Base-by-base conservation (phyloP, 148 eudicot species). In the Polygonum aviculare region DNA sequence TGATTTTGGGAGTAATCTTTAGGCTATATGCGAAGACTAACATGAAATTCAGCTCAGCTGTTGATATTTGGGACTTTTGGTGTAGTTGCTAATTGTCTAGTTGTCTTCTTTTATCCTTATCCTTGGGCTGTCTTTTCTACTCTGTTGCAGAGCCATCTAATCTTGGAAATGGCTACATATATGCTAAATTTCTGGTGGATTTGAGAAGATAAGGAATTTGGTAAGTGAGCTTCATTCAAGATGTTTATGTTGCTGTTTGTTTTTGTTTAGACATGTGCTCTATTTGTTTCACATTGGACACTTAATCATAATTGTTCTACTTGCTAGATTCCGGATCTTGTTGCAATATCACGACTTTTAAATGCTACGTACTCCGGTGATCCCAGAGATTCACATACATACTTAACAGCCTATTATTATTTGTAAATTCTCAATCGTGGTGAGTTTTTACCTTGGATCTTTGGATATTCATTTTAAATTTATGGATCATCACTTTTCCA, bases 301-400 rank as follows among this genome's bases (percentile, higher is more conserved):
- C n/a, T n/a, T 62, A 36, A 63, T 63, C n/a, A n/a, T 63, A 35
- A 15, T 36, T 14, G 60, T 71, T 81, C 57, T 54, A 75, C 85
- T 85, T 85, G 72, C 70, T 87, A 95, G 98, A 95, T 95, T 77
- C 86, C 91, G 78, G 98, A 95, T 88, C 94, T 95, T 78, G 98
- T 95, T 79, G 80, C 90, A 65, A 80, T 95, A 78, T 74, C 97
- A 59, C 89, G 98, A 82, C 92, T 95, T 74, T 85, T 95, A 55
- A 95, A 95, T 86, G 98, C 98, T n/a, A n/a, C n/a, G n/a, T 72
- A 95, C 98, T 48, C 90, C 92, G 81, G 94, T 95, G 74, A 87
- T 95, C 72, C 98, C 98, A 14, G 98, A 95, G 84, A 26, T 26
- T 26, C 74, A 69, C 73, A 62, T 41, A 55, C 65, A 70, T 84